Percentiles rank a stretch among this genome's conserved stretches.
Evolutionary conservation across 176 grass and related monocot species (phyloP).

Genomic region (Cenchrus fungigraminus): DNA sequence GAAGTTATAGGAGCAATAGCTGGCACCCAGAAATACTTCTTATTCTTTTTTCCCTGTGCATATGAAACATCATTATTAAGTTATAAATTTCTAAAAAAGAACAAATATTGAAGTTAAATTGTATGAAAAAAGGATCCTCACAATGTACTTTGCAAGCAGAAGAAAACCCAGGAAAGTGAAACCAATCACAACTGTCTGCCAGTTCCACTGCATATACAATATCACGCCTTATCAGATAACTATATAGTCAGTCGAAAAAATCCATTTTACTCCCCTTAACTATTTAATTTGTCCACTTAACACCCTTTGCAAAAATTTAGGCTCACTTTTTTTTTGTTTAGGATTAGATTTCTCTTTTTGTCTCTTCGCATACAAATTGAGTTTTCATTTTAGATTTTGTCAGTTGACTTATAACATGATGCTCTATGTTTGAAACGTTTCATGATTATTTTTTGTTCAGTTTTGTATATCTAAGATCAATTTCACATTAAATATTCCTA

Average conservation of each 20-base stretch:
- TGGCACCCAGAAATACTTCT: conserved; percentile 85
- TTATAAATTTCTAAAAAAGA: neutral
- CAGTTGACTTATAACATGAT: no score
- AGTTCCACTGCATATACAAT: conserved; percentile 82
- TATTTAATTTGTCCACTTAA: no score
- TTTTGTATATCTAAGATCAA: no score
- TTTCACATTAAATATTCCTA: no score
- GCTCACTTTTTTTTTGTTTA: no score
- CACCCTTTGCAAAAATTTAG: no score
- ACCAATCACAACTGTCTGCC: conserved; percentile 87
- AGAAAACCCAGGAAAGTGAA: conserved; percentile 76
- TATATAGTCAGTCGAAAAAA: neutral
- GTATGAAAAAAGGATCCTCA: conserved; percentile 43
- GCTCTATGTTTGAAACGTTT: no score
- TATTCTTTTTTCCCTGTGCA: conserved; percentile 81
- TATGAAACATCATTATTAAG: conserved; percentile 16
- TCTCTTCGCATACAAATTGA: no score
- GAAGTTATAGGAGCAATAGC: conserved; percentile 86
- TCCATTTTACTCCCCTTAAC: no score
- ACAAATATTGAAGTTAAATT: neutral
- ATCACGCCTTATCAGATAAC: conserved; percentile 17
- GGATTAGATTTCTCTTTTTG: no score
- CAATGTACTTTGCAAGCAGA: conserved; percentile 72
- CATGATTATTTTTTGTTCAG: no score
- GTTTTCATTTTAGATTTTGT: no score